phyloP scores from a whole-genome alignment of 495 filamentous ascomycete genomes.

The Lophiotrema nucula region DNA sequence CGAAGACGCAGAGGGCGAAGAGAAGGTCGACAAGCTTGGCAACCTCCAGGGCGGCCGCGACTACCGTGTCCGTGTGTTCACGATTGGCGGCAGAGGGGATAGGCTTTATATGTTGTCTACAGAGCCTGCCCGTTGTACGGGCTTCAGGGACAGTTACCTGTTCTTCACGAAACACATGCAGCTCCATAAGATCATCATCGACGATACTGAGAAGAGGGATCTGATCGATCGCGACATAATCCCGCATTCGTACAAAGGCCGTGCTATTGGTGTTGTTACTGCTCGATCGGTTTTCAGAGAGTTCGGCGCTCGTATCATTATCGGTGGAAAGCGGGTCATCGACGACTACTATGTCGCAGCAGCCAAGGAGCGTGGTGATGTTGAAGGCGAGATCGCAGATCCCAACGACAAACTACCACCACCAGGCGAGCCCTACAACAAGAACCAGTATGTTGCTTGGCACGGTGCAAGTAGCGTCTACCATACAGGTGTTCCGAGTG shows the following conservation, averaged over 20 bases:
- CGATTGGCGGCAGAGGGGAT: conserved; percentile 76
- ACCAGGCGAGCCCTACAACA: conserved; percentile 77
- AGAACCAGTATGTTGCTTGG: conserved; percentile 97
- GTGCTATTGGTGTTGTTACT: conserved; percentile 95
- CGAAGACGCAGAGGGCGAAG: conserved; percentile 82
- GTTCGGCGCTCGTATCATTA: conserved; percentile 90
- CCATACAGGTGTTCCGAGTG: conserved; percentile 73
- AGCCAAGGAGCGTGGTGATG: conserved; percentile 72
- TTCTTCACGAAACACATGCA: conserved; percentile 97
- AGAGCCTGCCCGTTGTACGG: conserved; percentile 92
- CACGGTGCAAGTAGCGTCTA: conserved; percentile 95
- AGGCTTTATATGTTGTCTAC: conserved; percentile 97
- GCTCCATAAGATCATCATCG: conserved; percentile 93
- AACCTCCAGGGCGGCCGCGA: conserved; percentile 77
- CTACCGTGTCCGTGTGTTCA: conserved; percentile 93
- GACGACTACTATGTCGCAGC: conserved; percentile 88
- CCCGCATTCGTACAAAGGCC: conserved; percentile 96
- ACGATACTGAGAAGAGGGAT: conserved; percentile 87
- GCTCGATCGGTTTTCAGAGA: conserved; percentile 95
- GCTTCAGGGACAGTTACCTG: conserved; percentile 93
- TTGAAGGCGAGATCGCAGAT: conserved; percentile 88
- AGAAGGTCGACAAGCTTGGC: conserved; percentile 87
- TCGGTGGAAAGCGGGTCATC: conserved; percentile 77
- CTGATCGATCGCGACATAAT: conserved; percentile 92
- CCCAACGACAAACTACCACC: conserved; percentile 73